These are phyloP conservation scores for Hirschfeldia incana DNA, from an alignment of 345 rosid genomes.

Conservation along the genomic window DNA sequence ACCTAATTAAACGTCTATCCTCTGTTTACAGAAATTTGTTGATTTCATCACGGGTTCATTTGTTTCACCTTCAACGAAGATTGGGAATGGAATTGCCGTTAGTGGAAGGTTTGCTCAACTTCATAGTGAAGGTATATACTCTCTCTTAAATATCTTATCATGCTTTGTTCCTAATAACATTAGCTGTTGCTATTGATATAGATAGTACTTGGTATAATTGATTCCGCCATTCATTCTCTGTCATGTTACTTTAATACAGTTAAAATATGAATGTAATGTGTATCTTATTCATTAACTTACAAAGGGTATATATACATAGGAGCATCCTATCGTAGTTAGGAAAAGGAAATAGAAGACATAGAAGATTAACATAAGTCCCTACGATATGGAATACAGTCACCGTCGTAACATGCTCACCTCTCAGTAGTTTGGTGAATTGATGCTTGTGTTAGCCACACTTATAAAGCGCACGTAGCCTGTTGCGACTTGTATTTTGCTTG, in stretches of 20 bases:
- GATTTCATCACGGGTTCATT: constrained; percentile 71
- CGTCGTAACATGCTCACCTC: constrained; percentile 4
- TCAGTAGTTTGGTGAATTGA: constrained; percentile 13
- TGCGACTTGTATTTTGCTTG: too few relatives aligned
- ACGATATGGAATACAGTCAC: too few relatives aligned
- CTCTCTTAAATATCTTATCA: neutral
- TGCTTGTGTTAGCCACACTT: constrained; percentile 11
- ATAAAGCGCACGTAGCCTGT: neutral
- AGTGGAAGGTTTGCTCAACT: constrained; percentile 38
- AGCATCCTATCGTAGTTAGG: too few relatives aligned
- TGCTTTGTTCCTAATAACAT: constrained; percentile 2
- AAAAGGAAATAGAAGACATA: too few relatives aligned
- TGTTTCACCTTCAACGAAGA: constrained; percentile 45
- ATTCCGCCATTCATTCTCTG: neutral
- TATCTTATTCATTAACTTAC: too few relatives aligned
- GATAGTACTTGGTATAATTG: constrained; percentile 3
- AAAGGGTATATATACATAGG: too few relatives aligned
- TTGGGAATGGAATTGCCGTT: constrained; percentile 38
- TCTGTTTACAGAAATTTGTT: constrained; percentile 61
- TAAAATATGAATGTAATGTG: too few relatives aligned
- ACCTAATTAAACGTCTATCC: neutral
- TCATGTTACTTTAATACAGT: neutral
- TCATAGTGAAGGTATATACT: constrained; percentile 48
- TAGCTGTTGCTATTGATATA: neutral
- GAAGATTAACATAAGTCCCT: too few relatives aligned